These are phyloP conservation scores for Ustilago tritici DNA, from an alignment of 1,284 basidiomycete genomes.

Conservation along the genomic window DNA sequence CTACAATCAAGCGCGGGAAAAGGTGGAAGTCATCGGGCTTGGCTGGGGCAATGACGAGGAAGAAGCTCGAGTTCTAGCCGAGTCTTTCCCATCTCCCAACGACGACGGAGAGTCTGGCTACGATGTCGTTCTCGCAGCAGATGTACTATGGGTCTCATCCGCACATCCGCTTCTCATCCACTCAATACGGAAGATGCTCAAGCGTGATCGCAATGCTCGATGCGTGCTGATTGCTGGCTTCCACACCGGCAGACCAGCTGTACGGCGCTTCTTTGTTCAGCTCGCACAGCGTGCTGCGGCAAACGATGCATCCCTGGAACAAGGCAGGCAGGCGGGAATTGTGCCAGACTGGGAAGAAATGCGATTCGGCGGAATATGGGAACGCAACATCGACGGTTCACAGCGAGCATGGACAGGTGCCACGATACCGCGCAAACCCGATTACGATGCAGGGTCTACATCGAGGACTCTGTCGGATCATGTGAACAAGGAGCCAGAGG, in stretches of 20 bases:
- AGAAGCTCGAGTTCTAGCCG: conserved; percentile 15
- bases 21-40: conserved; percentile 33
- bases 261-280: conserved; percentile 53
- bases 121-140: conserved; percentile 59
- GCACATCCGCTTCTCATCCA: conserved; percentile 56
- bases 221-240: conserved; percentile 62
- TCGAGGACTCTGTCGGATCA: background rate
- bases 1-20: conserved; percentile 17
- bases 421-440: conserved; percentile 18
- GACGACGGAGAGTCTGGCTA: conserved; percentile 18
- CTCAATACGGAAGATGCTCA: conserved; percentile 55
- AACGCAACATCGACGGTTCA: conserved; percentile 49
- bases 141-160: conserved; percentile 67
- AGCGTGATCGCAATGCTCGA: conserved; percentile 31
- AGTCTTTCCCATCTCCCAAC: background rate
- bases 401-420: conserved; percentile 33
- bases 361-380: conserved; percentile 51
- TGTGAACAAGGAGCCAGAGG: background rate
- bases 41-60: conserved; percentile 42
- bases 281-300: conserved; percentile 20
- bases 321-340: conserved; percentile 25
- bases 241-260: conserved; percentile 63
- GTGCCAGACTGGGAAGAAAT: conserved; percentile 50
- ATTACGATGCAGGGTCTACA: conserved; percentile 6
- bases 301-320: conserved; percentile 10